Percentiles rank a stretch among this genome's conserved stretches.
Evolutionary conservation across 345 rosid species (phyloP).

Genomic region (Dipteronia sinensis): DNA sequence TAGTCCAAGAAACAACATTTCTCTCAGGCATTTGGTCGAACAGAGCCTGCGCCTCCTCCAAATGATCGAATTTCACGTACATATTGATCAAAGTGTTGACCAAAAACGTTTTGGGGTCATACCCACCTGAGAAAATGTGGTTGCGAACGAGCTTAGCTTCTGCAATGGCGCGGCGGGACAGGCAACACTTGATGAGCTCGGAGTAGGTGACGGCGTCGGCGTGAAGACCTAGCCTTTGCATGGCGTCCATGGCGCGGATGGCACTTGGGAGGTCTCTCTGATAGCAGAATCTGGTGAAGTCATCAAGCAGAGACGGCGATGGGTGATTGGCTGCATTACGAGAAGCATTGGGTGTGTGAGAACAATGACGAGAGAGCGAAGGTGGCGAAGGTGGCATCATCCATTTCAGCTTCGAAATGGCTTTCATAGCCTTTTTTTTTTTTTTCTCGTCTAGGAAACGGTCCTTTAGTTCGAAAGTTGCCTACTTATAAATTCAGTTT

Average conservation of each 20-base stretch:
- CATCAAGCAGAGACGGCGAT: conserved; percentile 37
- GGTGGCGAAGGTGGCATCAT: neutral
- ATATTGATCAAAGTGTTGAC: conserved; percentile 47
- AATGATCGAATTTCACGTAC: conserved; percentile 56
- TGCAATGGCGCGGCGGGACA: conserved; percentile 46
- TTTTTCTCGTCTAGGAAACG: neutral
- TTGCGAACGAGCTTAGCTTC: conserved; percentile 50
- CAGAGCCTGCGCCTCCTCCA: conserved; percentile 40
- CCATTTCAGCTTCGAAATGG: conserved; percentile 17
- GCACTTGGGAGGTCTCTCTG: conserved; percentile 61
- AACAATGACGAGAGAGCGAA: conserved; percentile 14
- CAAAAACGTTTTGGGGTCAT: conserved; percentile 51
- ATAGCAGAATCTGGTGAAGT: conserved; percentile 55
- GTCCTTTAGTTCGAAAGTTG: neutral
- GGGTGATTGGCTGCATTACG: neutral
- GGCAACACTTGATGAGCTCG: conserved; percentile 60
- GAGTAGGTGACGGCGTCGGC: conserved; percentile 59
- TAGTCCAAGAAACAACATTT: conserved; percentile 69
- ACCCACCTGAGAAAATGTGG: conserved; percentile 48
- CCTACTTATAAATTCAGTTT: too few species aligned
- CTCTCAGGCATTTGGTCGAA: conserved; percentile 40
- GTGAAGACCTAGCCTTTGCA: conserved; percentile 48
- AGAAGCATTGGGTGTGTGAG: conserved; percentile 17
- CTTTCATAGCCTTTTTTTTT: conserved; percentile 7
- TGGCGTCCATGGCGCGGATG: conserved; percentile 47